phyloP scores from a whole-genome alignment of 1,139 yeast species.

The Waltiozyma sp. region DNA sequence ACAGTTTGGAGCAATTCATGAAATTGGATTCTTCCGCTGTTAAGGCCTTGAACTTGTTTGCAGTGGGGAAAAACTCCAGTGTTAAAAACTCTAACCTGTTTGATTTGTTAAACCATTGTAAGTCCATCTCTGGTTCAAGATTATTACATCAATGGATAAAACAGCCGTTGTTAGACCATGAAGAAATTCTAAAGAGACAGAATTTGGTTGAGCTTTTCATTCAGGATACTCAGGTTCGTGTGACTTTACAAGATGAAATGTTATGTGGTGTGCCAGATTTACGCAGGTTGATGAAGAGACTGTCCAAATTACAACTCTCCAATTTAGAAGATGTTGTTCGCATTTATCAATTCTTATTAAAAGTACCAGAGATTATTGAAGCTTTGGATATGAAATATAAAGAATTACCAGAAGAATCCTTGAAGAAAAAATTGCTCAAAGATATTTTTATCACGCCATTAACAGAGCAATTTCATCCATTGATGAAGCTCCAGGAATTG shows the following conservation, averaged over 20 bases:
- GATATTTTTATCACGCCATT: conserved; percentile 52
- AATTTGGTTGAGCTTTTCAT: conserved; percentile 58
- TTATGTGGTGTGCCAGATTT: conserved; percentile 74
- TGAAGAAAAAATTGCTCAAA: conserved; percentile 27
- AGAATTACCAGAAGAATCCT: conserved; percentile 19
- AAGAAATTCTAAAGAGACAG: conserved; percentile 57
- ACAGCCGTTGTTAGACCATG: conserved; percentile 70
- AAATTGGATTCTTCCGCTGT: conserved; percentile 85
- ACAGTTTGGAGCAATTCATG: conserved; percentile 70
- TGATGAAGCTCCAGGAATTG: conserved; percentile 67
- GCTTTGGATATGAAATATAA: conserved; percentile 31
- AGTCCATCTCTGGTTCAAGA: conserved; percentile 77
- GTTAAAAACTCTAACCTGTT: conserved; percentile 54
- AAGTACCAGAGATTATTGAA: conserved; percentile 56
- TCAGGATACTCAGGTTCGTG: conserved; percentile 59
- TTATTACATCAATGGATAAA: conserved; percentile 88
- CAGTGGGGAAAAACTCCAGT: conserved; percentile 32
- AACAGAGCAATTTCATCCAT: conserved; percentile 33
- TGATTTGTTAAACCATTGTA: conserved; percentile 80
- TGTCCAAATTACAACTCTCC: conserved; percentile 33
- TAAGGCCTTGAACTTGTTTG: conserved; percentile 78
- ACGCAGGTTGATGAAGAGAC: conserved; percentile 60
- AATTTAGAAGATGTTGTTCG: conserved; percentile 83
- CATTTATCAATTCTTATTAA: conserved; percentile 65
- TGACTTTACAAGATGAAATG: conserved; percentile 55